These are phyloP conservation scores for Penicillium odoratum DNA, from an alignment of 495 filamentous ascomycete genomes.

Conservation along the genomic window DNA sequence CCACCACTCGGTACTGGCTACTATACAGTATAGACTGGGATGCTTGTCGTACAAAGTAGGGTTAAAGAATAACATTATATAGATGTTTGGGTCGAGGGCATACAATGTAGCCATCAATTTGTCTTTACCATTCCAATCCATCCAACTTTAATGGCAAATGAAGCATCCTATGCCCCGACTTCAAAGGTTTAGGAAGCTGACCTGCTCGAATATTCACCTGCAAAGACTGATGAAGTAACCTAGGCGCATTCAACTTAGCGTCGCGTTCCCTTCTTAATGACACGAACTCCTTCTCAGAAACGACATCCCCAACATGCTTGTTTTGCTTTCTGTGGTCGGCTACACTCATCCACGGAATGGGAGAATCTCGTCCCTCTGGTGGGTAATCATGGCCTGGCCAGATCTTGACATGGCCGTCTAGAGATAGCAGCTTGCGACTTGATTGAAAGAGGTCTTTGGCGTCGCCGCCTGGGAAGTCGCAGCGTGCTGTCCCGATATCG, in stretches of 20 bases:
- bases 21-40: no score
- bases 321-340: constrained; percentile 50
- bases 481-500: constrained; percentile 59
- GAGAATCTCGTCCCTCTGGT: constrained; percentile 27
- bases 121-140: constrained; percentile 20
- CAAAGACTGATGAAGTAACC: constrained; percentile 54
- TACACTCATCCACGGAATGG: constrained; percentile 49
- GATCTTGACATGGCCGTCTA: constrained; percentile 47
- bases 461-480: constrained; percentile 60
- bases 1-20: not conserved
- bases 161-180: constrained; percentile 37
- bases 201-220: constrained; percentile 62
- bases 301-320: constrained; percentile 47
- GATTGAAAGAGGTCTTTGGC: constrained; percentile 47
- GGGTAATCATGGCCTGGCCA: constrained; percentile 57
- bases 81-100: no score
- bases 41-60: no score
- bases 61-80: no score
- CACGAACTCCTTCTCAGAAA: constrained; percentile 50
- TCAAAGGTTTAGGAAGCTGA: constrained; percentile 37
- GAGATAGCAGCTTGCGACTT: constrained; percentile 41
- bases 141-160: constrained; percentile 45
- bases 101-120: not conserved
- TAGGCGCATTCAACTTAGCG: constrained; percentile 46
- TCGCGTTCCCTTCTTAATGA: constrained; percentile 48